Conservation (phyloP, 2,329 filamentous ascomycete genomes). For the Nothomitra cinnamomea region DNA sequence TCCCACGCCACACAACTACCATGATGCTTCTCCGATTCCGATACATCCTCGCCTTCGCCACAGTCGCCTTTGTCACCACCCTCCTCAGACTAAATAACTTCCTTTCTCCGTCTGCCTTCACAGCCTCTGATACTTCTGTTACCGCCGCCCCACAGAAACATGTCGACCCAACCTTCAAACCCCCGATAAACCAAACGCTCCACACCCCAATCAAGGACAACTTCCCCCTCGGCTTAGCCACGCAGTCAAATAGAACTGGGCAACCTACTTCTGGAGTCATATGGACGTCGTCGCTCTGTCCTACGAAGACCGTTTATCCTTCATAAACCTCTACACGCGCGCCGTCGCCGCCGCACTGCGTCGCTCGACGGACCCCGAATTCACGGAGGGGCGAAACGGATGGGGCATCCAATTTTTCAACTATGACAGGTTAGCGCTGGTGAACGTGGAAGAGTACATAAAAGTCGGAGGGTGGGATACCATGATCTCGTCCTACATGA, state of each 20-base stretch:
- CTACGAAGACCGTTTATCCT: conserved; percentile 21
- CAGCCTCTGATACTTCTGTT: too few species aligned
- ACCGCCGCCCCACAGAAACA: too few species aligned
- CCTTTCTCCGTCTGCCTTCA: too few species aligned
- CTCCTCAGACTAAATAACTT: too few species aligned
- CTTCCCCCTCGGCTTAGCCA: conserved; percentile 32
- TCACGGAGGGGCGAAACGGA: conserved; percentile 10
- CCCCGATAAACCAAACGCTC: too few species aligned
- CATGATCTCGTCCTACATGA: conserved; percentile 39
- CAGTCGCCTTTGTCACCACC: too few species aligned
- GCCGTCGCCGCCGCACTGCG: background rate
- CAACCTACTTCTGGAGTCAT: conserved; percentile 39
- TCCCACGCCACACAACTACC: too few species aligned
- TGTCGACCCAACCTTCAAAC: too few species aligned
- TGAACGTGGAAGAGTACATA: conserved; percentile 35
- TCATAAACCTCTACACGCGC: conserved; percentile 6
- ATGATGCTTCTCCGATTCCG: too few species aligned
- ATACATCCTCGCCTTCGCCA: too few species aligned
- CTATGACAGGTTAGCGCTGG: conserved; percentile 39
- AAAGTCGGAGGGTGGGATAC: conserved; percentile 39
- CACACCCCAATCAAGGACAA: too few species aligned
- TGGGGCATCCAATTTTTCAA: conserved; percentile 40
- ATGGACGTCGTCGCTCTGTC: conserved; percentile 34
- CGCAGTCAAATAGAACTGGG: conserved; percentile 27
- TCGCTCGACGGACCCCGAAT: background rate